These are phyloP conservation scores for Coleophoma crateriformis DNA, from an alignment of 2,329 filamentous ascomycete species.

Conservation along the genomic window DNA sequence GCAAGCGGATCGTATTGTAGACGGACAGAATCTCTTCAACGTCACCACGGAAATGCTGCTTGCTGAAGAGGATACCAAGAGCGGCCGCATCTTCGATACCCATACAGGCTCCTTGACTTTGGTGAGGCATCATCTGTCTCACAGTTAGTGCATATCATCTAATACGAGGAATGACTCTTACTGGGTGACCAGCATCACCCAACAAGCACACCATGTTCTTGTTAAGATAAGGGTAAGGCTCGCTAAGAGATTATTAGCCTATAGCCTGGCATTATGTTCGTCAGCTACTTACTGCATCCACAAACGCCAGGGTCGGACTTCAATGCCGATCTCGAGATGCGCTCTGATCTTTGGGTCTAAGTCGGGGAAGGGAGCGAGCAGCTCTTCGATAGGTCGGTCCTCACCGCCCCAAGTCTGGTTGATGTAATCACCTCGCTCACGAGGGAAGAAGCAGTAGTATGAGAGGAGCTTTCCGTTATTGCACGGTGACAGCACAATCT, in stretches of 20 bases:
- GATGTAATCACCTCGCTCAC: conserved; percentile 50
- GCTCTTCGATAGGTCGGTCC: conserved; percentile 45
- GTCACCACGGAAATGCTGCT: conserved; percentile 34
- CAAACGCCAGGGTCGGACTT: conserved; percentile 62
- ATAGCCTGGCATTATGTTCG: too few relatives aligned
- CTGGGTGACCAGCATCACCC: conserved; percentile 62
- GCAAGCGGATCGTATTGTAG: conserved; percentile 44
- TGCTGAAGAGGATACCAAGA: conserved; percentile 26
- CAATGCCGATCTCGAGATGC: conserved; percentile 54
- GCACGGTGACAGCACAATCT: conserved; percentile 65
- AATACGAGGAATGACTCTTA: conserved; percentile 23
- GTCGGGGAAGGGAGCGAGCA: conserved; percentile 53
- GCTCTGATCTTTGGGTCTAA: conserved; percentile 51
- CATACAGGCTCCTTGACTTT: conserved; percentile 44
- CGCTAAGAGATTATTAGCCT: conserved; percentile 5
- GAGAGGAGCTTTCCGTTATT: conserved; percentile 59
- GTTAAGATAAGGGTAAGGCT: conserved; percentile 53
- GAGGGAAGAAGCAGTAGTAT: conserved; percentile 65
- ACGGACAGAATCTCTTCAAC: conserved; percentile 37
- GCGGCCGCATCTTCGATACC: conserved; percentile 37
- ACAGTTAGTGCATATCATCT: neutral
- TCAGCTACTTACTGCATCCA: conserved; percentile 42
- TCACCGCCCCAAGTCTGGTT: conserved; percentile 54
- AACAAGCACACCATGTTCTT: conserved; percentile 49
- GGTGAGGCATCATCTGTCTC: conserved; percentile 56